phyloP scores from a whole-genome alignment of 2,329 filamentous ascomycete genomes.

The Nannizzia gypsea region DNA sequence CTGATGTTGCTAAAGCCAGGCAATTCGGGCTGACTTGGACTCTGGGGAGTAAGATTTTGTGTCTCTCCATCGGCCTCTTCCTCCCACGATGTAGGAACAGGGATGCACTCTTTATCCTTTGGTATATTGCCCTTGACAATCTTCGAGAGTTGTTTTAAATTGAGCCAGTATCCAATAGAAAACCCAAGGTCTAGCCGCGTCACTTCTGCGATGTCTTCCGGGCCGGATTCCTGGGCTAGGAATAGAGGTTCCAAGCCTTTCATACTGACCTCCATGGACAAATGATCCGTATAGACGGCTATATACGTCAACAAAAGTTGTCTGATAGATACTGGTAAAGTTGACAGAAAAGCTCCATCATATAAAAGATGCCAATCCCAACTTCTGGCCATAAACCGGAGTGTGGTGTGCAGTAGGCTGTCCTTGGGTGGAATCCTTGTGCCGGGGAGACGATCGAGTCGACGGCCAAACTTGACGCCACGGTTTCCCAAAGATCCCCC shows the following conservation, averaged over 20 bases:
- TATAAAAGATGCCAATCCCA: slow-evolving; percentile 48
- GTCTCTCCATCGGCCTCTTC: slow-evolving; percentile 15
- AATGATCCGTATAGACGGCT: slow-evolving; percentile 37
- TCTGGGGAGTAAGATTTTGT: background rate
- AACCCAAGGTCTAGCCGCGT: slow-evolving; percentile 42
- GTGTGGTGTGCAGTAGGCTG: slow-evolving; percentile 40
- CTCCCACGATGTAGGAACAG: slow-evolving; percentile 33
- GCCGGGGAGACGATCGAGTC: slow-evolving; percentile 29
- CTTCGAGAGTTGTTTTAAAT: slow-evolving; percentile 36
- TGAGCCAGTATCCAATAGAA: slow-evolving; percentile 39
- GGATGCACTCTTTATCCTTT: slow-evolving; percentile 1
- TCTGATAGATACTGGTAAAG: slow-evolving; percentile 42
- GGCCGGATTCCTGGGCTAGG: slow-evolving; percentile 15
- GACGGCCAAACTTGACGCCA: background rate
- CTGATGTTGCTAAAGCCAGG: slow-evolving; percentile 43
- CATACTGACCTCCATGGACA: slow-evolving; percentile 28
- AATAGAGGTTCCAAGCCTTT: slow-evolving; percentile 43
- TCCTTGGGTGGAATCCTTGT: slow-evolving; percentile 24
- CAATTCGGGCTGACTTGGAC: slow-evolving; percentile 17
- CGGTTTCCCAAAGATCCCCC: background rate
- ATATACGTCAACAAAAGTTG: slow-evolving; percentile 46
- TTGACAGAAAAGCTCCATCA: slow-evolving; percentile 43
- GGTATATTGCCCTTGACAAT: slow-evolving; percentile 29
- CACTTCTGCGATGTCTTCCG: slow-evolving; percentile 31
- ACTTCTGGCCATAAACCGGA: slow-evolving; percentile 44